Evolutionary conservation across 2,329 filamentous ascomycete genomes (phyloP).

Genomic region (Cordyceps tenuipes): DNA sequence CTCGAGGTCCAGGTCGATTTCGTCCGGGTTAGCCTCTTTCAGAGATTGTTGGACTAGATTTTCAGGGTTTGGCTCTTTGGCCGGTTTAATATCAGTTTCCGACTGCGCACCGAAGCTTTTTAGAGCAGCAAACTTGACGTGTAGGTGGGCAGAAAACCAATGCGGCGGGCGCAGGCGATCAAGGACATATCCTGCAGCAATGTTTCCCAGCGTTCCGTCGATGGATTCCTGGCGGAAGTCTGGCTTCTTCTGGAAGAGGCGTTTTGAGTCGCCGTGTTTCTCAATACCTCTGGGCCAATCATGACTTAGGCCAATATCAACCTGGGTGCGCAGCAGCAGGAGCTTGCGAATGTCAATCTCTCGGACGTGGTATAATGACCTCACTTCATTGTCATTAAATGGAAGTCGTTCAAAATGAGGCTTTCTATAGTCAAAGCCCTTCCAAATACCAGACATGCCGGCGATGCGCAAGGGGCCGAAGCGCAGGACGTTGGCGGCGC

Average conservation of each 20-base stretch:
- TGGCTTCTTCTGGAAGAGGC: conserved; percentile 65
- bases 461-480: conserved; percentile 81
- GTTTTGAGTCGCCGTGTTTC: conserved; percentile 59
- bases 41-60: neutral
- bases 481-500: conserved; percentile 80
- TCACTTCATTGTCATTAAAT: conserved; percentile 68
- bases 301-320: conserved; percentile 87
- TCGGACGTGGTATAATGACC: conserved; percentile 79
- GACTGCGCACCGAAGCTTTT: conserved; percentile 43
- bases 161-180: conserved; percentile 71
- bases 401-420: conserved; percentile 79
- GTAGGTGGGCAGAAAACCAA: conserved; percentile 93
- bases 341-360: conserved; percentile 89
- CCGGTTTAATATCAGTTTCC: neutral
- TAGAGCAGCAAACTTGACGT: conserved; percentile 74
- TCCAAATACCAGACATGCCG: conserved; percentile 91
- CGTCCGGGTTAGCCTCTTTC: conserved; percentile 48
- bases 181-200: conserved; percentile 71
- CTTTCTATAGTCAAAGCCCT: conserved; percentile 77
- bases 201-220: conserved; percentile 67
- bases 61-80: neutral
- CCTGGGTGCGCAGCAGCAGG: conserved; percentile 72
- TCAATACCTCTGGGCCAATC: conserved; percentile 90
- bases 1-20: conserved; percentile 62
- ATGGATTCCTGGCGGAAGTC: conserved; percentile 68